Base-by-base conservation (phyloP, 306 rosid species). In the Canavalia gladiata region DNA sequence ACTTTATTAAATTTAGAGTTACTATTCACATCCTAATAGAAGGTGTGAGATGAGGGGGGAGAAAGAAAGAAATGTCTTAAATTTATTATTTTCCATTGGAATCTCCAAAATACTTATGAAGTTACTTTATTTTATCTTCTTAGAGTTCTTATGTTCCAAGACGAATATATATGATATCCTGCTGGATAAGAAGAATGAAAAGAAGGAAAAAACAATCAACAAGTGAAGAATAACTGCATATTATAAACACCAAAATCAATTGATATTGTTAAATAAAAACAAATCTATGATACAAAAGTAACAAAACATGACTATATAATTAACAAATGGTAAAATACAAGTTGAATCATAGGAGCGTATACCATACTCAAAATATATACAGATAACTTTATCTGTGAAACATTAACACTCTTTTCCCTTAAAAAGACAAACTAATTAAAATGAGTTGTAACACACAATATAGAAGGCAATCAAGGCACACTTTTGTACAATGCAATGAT, bases 401-500 rank as follows among this genome's bases (percentile, higher is more conserved):
- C 45, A 52, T 54, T 39, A 41, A 78, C n/a, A 7, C 34, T 10
- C 7, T 68, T 45, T 68, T 59, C 39, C 62, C 47, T 4, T 58
- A 47, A 49, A 50, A 62, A 39, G 68, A 43, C 35, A 83, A 51
- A 62, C 10, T 69, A 18, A 18, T 18, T 18, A 39, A 77, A 65
- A 74, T 83, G 29, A 72, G 73, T 47, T 77, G 68, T 64, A 45
- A 67, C 69, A 77, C 62, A 55, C 35, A 35, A 71, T 25, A 77
- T 29, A 70, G 39, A 62, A 57, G 63, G 52, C 30, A 34, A 50
- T 62, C 56, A 29, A 74, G 50, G n/a, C 69, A 42, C 25, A 12
- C 76, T 64, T 78, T 72, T 63, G 55, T 45, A 51, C 13, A 54
- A 77, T 55, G 75, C 41, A 83, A 72, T 83, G 78, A 83, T 71